Evolutionary conservation across 345 rosid genomes (phyloP).

Genomic region (Lumnitzera racemosa): DNA sequence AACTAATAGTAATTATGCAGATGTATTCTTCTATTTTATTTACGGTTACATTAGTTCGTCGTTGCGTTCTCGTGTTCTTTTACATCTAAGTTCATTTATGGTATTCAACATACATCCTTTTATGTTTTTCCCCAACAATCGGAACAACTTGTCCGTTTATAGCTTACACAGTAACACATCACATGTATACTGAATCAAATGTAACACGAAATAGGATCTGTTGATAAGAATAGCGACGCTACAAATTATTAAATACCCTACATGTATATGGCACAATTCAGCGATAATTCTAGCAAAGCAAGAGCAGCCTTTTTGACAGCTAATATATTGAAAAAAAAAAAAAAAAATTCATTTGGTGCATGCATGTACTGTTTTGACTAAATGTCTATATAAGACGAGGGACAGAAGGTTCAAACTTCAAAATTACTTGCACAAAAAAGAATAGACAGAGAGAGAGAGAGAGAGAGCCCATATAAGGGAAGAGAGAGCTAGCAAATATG

Average conservation of each 20-base stretch:
- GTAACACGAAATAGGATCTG: background rate
- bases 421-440: too few species aligned
- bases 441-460: background rate
- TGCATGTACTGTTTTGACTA: background rate
- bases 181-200: too few species aligned
- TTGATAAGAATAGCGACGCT: background rate
- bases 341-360: slow-evolving; percentile 18
- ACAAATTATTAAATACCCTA: background rate
- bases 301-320: slow-evolving; percentile 19
- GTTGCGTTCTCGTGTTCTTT: too few species aligned
- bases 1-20: too few species aligned
- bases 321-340: slow-evolving; percentile 2
- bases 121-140: too few species aligned
- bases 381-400: slow-evolving; percentile 15
- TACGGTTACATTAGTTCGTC: too few species aligned
- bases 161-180: too few species aligned
- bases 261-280: background rate
- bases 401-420: background rate
- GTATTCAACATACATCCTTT: too few species aligned
- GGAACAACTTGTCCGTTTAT: too few species aligned
- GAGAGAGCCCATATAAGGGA: slow-evolving; percentile 1
- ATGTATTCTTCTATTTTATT: too few species aligned
- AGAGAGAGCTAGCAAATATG: slow-evolving; percentile 15
- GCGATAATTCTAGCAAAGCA: slow-evolving; percentile 1
- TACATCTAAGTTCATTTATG: too few species aligned